Evolutionary conservation across 225 moss, liverwort and hornwort genomes (phyloP).

Genomic region (Rhytidiadelphus loreus): DNA sequence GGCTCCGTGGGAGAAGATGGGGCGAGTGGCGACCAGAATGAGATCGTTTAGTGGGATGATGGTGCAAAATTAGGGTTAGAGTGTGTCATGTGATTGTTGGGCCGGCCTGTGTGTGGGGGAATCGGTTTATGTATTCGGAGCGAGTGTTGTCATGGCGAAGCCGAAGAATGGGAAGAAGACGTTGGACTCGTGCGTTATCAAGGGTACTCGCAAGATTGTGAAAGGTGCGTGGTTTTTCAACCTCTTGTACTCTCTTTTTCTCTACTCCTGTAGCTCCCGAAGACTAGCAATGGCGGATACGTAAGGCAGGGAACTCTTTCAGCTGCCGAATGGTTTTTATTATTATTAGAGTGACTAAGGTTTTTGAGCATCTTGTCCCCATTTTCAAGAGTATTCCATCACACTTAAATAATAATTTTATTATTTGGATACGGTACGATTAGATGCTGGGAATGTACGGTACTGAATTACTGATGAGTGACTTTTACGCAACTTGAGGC

Average conservation of each 20-base stretch:
- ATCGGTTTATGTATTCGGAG: neutral
- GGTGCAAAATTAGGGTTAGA: neutral
- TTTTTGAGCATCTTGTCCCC: neutral
- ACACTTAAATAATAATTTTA: no score
- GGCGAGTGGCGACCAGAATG: neutral
- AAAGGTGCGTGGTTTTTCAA: slow-evolving; percentile 23
- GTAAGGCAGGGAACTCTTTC: neutral
- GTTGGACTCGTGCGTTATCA: slow-evolving; percentile 69
- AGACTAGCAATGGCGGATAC: neutral
- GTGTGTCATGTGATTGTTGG: neutral
- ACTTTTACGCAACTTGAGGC: neutral
- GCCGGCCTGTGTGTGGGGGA: neutral
- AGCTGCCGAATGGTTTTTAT: neutral
- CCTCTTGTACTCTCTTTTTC: neutral
- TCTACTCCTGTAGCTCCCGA: neutral
- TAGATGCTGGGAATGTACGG: neutral
- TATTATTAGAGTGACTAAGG: neutral
- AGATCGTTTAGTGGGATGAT: neutral
- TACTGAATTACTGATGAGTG: neutral
- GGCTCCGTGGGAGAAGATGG: neutral
- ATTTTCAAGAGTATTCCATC: neutral
- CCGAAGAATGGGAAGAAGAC: slow-evolving; percentile 76
- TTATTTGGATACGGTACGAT: no score
- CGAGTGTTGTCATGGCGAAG: slow-evolving; percentile 45
- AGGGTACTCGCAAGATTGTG: slow-evolving; percentile 73